A percentile compares a stretch with the other conserved stretches of the same genome.
phyloP scores from a whole-genome alignment of 495 filamentous ascomycete genomes.

The Geoglossum glabrum region DNA sequence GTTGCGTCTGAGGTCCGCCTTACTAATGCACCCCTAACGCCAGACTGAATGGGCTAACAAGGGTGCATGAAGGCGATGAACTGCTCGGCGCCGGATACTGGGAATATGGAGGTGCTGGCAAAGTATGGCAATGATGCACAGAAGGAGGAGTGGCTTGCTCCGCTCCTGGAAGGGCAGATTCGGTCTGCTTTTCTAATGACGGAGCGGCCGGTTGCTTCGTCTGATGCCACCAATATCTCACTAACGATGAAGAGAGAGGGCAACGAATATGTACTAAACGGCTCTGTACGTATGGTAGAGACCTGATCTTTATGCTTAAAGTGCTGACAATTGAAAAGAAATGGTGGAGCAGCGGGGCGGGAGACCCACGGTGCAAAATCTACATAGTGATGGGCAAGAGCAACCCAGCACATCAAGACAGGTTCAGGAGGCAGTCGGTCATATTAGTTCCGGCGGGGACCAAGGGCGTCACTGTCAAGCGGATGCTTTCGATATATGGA shows the following conservation, averaged over 20 bases:
- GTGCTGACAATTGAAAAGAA: slow-evolving; percentile 30
- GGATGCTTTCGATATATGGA: slow-evolving; percentile 77
- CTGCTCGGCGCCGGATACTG: slow-evolving; percentile 79
- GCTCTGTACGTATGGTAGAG: slow-evolving; percentile 32
- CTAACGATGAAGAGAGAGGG: slow-evolving; percentile 63
- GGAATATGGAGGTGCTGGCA: slow-evolving; percentile 90
- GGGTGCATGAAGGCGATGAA: slow-evolving; percentile 43
- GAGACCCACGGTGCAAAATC: slow-evolving; percentile 71
- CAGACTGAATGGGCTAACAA: neutral
- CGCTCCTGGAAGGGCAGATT: slow-evolving; percentile 68
- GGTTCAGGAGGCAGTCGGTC: slow-evolving; percentile 77
- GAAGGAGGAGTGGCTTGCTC: slow-evolving; percentile 69
- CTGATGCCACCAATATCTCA: slow-evolving; percentile 76
- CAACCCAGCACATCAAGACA: slow-evolving; percentile 45
- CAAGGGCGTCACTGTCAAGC: slow-evolving; percentile 60
- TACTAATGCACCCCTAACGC: neutral
- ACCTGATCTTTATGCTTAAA: neutral
- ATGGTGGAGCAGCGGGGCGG: slow-evolving; percentile 92
- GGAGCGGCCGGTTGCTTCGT: slow-evolving; percentile 66
- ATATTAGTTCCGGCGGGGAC: slow-evolving; percentile 59
- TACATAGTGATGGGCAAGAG: slow-evolving; percentile 89
- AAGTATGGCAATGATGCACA: slow-evolving; percentile 85
- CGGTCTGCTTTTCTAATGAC: slow-evolving; percentile 89
- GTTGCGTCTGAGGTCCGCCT: slow-evolving; percentile 46
- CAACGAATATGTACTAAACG: slow-evolving; percentile 68